Conservation (phyloP, 2,329 filamentous ascomycete genomes). For the Ambrosiella cleistominuta region DNA sequence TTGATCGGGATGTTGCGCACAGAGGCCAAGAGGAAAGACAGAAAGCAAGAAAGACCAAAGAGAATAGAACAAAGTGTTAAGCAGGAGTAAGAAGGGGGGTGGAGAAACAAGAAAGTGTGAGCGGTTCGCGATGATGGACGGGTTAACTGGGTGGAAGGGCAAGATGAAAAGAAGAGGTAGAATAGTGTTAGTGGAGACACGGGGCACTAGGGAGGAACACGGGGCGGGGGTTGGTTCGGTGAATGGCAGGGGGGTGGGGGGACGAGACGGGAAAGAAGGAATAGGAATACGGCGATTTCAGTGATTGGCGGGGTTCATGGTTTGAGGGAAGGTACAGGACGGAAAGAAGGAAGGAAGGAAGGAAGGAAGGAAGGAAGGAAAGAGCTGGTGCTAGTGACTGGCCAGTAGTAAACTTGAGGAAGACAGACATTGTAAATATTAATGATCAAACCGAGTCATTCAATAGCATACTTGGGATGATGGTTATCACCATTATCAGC, state of each 20-base stretch:
- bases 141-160: neutral
- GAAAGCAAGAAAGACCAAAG: too few species aligned
- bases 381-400: too few species aligned
- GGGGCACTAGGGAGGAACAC: neutral
- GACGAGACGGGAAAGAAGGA: neutral
- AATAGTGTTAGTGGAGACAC: neutral
- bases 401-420: too few species aligned
- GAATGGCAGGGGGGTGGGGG: neutral
- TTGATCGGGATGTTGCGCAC: too few species aligned
- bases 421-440: too few species aligned
- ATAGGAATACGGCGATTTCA: neutral
- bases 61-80: too few species aligned
- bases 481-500: too few species aligned
- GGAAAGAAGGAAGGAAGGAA: neutral
- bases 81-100: too few species aligned
- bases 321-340: neutral
- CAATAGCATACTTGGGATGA: too few species aligned
- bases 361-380: neutral
- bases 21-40: too few species aligned
- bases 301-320: neutral
- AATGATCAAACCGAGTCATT: too few species aligned
- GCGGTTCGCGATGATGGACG: neutral
- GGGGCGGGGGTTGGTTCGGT: neutral
- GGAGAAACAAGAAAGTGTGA: too few species aligned
- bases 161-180: neutral